Conservation (phyloP, 768 basidiomycete species). For the Mycena kentingensis region DNA sequence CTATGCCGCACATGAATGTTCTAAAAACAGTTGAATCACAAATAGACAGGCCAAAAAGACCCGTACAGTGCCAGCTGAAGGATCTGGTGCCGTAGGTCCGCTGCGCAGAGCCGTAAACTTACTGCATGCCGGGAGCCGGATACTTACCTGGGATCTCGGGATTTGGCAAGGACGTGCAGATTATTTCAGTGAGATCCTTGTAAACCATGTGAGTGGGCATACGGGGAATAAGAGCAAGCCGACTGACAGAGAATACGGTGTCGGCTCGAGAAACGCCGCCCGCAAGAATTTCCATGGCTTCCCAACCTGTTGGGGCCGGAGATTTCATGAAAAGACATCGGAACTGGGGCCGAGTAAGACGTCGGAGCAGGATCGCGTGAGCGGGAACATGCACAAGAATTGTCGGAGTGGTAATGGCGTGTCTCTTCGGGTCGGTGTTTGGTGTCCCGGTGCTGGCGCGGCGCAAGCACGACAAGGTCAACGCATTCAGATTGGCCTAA, state of each 20-base stretch:
- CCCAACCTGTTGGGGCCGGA: conserved; percentile 64
- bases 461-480: conserved; percentile 51
- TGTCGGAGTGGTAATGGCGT: conserved; percentile 55
- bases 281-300: conserved; percentile 70
- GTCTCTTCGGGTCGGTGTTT: conserved; percentile 39
- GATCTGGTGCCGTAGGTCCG: conserved; percentile 48
- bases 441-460: conserved; percentile 38
- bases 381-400: conserved; percentile 36
- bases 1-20: conserved; percentile 58
- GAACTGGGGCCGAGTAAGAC: not conserved
- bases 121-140: not conserved
- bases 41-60: not conserved
- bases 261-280: conserved; percentile 63
- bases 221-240: not conserved
- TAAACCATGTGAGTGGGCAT: not conserved
- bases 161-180: conserved; percentile 51
- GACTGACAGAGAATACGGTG: conserved; percentile 51
- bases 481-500: conserved; percentile 29
- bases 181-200: conserved; percentile 52
- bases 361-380: not conserved
- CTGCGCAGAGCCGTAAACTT: conserved; percentile 33
- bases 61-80: conserved; percentile 53
- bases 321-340: conserved; percentile 57
- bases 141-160: conserved; percentile 45
- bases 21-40: not conserved